A percentile compares a stretch with the other conserved stretches of the same genome.
These are phyloP conservation scores for Alternaria solani DNA, from an alignment of 2,329 filamentous ascomycete genomes.

Conservation along the genomic window DNA sequence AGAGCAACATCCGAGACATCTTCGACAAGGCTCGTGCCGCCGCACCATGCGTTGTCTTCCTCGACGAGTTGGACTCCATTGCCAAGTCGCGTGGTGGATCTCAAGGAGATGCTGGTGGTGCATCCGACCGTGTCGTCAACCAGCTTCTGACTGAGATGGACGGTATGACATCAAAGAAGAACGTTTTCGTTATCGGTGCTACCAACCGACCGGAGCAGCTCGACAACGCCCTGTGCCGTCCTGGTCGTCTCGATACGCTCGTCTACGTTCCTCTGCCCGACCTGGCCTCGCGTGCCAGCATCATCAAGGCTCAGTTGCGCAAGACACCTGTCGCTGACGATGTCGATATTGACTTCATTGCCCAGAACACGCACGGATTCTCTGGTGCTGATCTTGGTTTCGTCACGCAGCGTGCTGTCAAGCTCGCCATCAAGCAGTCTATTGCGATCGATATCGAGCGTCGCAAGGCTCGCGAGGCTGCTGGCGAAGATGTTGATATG, in stretches of 20 bases:
- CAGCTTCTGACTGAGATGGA: constrained; percentile 99
- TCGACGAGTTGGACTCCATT: constrained; percentile 98
- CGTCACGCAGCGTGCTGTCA: constrained; percentile 98
- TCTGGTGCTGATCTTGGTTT: constrained; percentile 99
- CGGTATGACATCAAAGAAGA: constrained; percentile 99
- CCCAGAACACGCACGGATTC: constrained; percentile 97
- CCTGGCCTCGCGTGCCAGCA: constrained; percentile 85
- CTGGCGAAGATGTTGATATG: constrained; percentile 72
- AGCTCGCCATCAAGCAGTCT: constrained; percentile 98
- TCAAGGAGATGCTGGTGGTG: constrained; percentile 93
- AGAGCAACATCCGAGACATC: constrained; percentile 99
- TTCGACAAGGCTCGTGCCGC: constrained; percentile 99
- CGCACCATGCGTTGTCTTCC: constrained; percentile 97
- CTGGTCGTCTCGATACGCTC: constrained; percentile 96
- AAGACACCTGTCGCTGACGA: constrained; percentile 93
- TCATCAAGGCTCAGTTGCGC: constrained; percentile 94
- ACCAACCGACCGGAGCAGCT: constrained; percentile 99
- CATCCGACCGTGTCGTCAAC: constrained; percentile 99
- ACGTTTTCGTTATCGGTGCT: constrained; percentile 98
- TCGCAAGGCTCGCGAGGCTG: constrained; percentile 85
- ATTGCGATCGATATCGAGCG: constrained; percentile 90
- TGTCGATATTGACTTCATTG: constrained; percentile 89
- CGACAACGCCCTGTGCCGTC: constrained; percentile 96
- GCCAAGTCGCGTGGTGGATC: constrained; percentile 99
- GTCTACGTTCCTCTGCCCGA: constrained; percentile 98